phyloP scores from a whole-genome alignment of 768 basidiomycete genomes.

The Sutorius australiensis region DNA sequence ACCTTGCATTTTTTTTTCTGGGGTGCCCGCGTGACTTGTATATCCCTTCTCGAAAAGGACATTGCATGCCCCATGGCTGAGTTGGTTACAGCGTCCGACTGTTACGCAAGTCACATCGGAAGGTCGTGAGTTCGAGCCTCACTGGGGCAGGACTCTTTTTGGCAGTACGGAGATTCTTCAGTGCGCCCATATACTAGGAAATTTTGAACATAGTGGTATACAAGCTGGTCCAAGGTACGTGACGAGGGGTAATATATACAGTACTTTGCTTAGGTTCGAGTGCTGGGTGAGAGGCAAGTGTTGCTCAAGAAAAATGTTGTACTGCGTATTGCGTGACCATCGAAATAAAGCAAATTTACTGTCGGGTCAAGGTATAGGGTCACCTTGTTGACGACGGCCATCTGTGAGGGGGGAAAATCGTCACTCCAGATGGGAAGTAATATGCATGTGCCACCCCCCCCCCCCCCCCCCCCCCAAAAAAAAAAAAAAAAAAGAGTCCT shows the following conservation, averaged over 20 bases:
- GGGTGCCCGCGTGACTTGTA: too few relatives aligned
- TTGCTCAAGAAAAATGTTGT: too few relatives aligned
- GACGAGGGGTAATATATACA: not conserved
- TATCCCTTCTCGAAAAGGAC: not conserved
- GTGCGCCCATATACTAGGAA: too few relatives aligned
- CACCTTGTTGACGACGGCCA: not conserved
- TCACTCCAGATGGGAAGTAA: too few relatives aligned
- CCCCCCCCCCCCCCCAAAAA: not conserved
- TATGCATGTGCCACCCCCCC: too few relatives aligned
- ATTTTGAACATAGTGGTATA: too few relatives aligned
- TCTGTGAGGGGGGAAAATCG: not conserved
- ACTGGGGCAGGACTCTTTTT: constrained; percentile 44
- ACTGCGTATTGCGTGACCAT: not conserved
- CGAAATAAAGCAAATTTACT: not conserved
- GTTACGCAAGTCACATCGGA: constrained; percentile 50
- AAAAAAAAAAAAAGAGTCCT: constrained; percentile 19
- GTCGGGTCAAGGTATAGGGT: not conserved
- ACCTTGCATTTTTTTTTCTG: too few relatives aligned
- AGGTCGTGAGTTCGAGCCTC: constrained; percentile 71
- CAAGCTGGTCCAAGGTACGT: not conserved
- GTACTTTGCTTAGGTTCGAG: too few relatives aligned
- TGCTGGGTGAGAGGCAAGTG: too few relatives aligned
- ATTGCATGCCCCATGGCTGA: constrained; percentile 64
- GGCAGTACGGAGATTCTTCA: not conserved
- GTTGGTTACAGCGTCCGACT: constrained; percentile 79